These are phyloP conservation scores for Blastocystis sp. DNA, from an alignment of 352 stramenopile species.

Conservation along the genomic window DNA sequence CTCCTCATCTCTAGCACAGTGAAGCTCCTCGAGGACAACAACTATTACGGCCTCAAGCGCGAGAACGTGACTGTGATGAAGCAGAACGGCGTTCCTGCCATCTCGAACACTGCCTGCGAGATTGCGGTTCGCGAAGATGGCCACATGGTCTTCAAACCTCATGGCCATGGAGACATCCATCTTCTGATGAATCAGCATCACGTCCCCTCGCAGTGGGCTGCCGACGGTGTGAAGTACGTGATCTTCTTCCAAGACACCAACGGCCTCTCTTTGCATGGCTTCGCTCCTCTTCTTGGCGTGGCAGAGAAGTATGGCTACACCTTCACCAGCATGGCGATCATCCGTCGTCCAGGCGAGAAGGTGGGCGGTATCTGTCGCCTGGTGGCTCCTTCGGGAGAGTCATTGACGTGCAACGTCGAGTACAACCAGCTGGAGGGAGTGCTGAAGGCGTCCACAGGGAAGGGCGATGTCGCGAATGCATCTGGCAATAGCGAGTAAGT, in stretches of 20 bases:
- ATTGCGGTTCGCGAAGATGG: conserved; percentile 73
- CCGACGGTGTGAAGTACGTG: conserved; percentile 77
- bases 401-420: conserved; percentile 84
- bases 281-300: conserved; percentile 64
- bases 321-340: conserved; percentile 41
- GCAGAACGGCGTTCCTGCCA: conserved; percentile 89
- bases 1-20: conserved; percentile 69
- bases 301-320: conserved; percentile 21
- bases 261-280: conserved; percentile 65
- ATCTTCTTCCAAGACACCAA: conserved; percentile 85
- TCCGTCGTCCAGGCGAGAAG: conserved; percentile 45
- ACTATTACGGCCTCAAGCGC: conserved; percentile 85
- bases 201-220: conserved; percentile 72
- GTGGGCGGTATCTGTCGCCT: conserved; percentile 79
- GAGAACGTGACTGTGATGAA: conserved; percentile 88
- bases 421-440: conserved; percentile 90
- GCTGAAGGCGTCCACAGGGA: conserved; percentile 70
- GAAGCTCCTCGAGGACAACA: conserved; percentile 79
- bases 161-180: conserved; percentile 96
- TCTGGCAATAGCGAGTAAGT: conserved; percentile 66
- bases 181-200: conserved; percentile 78
- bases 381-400: conserved; percentile 68
- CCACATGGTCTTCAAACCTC: conserved; percentile 79
- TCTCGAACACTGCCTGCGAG: conserved; percentile 75
- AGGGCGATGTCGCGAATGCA: conserved; percentile 75